Conservation (phyloP, 2,329 filamentous ascomycete species). For the Phaeophleospora eucalypticola region DNA sequence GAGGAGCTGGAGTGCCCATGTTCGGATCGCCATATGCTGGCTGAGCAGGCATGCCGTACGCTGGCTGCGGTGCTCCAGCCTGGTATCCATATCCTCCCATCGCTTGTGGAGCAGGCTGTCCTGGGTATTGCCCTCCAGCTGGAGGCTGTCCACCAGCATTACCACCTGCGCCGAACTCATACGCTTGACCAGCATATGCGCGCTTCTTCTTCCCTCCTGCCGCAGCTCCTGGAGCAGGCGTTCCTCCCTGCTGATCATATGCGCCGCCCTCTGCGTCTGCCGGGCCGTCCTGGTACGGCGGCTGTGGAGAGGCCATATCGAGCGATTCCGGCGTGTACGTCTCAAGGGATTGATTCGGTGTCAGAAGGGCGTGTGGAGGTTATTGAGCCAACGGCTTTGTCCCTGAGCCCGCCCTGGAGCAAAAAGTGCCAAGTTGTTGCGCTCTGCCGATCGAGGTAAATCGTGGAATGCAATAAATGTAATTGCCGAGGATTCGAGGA, state of each 20-base stretch:
- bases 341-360: neutral
- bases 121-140: slow-evolving; percentile 43
- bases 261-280: slow-evolving; percentile 17
- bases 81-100: slow-evolving; percentile 29
- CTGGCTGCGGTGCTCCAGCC: slow-evolving; percentile 23
- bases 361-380: neutral
- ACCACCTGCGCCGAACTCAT: slow-evolving; percentile 83
- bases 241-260: slow-evolving; percentile 20
- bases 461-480: no score
- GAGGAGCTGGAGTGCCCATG: slow-evolving; percentile 17
- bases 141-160: slow-evolving; percentile 53
- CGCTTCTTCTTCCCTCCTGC: slow-evolving; percentile 72
- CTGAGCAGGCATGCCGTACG: slow-evolving; percentile 33
- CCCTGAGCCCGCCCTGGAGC: neutral
- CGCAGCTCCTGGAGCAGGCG: slow-evolving; percentile 20
- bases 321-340: neutral
- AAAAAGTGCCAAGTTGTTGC: no score
- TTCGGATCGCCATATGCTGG: slow-evolving; percentile 26
- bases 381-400: neutral
- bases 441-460: no score
- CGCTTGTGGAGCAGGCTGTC: slow-evolving; percentile 35
- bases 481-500: neutral
- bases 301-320: neutral
- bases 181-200: slow-evolving; percentile 90
- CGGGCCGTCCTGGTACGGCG: slow-evolving; percentile 16